Evolutionary conservation across 345 rosid species (phyloP), one percentile per base, ranked within the genome.

Genomic region (Rhizophora apiculata): DNA sequence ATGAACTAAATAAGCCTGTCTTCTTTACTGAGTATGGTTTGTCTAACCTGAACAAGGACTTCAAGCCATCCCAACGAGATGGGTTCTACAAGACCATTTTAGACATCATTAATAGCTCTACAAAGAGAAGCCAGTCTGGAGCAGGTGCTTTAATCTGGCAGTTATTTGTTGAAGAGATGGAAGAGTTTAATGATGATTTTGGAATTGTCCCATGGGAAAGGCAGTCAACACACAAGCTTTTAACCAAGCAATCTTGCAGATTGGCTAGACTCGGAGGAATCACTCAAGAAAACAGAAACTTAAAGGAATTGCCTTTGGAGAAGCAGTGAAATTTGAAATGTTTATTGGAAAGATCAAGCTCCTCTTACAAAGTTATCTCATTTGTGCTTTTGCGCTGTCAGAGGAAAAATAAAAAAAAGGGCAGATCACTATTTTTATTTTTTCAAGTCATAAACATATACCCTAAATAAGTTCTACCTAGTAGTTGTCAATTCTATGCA

Each of bases 81-180:
- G 64, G 53, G 69, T 81, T 92, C 67, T 87, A 87, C 82, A 71
- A 74, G 79, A 81, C 82, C 11, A 69, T 92, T 55, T 76, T 81
- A 9, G 92, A 88, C 68, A 76, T 86, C 39, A 75, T 85, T 46
- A 84, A 85, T 66, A 86, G 82, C 71, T 92, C 97, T 46, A 92
- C 96, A 2, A 85, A 81, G 85, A 81, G 83, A 74, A 86, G 77
- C 6, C 77, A 85, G 79, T 78, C 97, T 3, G 99, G 97, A 39
- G 96, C 90, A 24, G 97, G 99, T 13, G 84, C 97, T 52, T 63
- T 95, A 39, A 64, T 86, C 70, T 92, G 97, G 99, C 99, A 90
- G 71, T 83, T 86, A 36, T 72, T 92, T 19, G 86, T 88, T 1
- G 80, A 85, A 80, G 97, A 90, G 79, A 95, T 89, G 96, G 93